Evolutionary conservation across 116 monocot species (phyloP).

Genomic region (Thalassia testudinum): DNA sequence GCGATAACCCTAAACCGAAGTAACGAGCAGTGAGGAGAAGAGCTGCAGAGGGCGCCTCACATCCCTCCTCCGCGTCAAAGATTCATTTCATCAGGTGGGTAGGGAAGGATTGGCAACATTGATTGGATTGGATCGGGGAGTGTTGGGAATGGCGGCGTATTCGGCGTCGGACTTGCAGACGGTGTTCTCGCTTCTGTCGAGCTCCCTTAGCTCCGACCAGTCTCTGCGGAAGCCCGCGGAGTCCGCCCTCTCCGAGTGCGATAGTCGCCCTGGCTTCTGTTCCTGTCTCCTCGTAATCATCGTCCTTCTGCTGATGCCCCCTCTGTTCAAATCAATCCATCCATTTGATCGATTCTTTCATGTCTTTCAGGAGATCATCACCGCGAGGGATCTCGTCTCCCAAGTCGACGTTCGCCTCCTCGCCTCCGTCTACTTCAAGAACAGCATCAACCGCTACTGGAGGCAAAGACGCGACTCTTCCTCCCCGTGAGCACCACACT

Average conservation of each 20-base stretch:
- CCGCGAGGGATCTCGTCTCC: conserved; percentile 45
- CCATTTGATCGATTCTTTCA: background rate
- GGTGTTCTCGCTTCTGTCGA: conserved; percentile 59
- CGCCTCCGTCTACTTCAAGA: conserved; percentile 95
- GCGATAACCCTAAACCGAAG: no score
- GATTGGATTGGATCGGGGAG: no score
- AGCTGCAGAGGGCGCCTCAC: no score
- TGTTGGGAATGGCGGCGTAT: conserved; percentile 38
- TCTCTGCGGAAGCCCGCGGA: conserved; percentile 70
- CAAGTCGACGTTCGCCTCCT: conserved; percentile 78
- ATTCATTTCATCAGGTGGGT: no score
- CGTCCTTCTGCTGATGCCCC: background rate
- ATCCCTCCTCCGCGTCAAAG: no score
- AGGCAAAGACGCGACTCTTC: conserved; percentile 46
- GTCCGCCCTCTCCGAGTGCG: conserved; percentile 73
- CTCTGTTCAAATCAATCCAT: background rate
- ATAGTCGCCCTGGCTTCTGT: conserved; percentile 89
- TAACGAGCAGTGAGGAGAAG: no score
- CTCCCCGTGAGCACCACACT: no score
- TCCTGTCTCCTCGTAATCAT: conserved; percentile 75
- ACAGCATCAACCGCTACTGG: conserved; percentile 84
- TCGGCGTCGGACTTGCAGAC: conserved; percentile 74
- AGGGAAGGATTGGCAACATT: no score
- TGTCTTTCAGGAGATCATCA: conserved; percentile 61
- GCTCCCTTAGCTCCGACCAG: conserved; percentile 61